Base-by-base conservation (phyloP, 2,329 filamentous ascomycete genomes). In the Epichloe sylvatica region DNA sequence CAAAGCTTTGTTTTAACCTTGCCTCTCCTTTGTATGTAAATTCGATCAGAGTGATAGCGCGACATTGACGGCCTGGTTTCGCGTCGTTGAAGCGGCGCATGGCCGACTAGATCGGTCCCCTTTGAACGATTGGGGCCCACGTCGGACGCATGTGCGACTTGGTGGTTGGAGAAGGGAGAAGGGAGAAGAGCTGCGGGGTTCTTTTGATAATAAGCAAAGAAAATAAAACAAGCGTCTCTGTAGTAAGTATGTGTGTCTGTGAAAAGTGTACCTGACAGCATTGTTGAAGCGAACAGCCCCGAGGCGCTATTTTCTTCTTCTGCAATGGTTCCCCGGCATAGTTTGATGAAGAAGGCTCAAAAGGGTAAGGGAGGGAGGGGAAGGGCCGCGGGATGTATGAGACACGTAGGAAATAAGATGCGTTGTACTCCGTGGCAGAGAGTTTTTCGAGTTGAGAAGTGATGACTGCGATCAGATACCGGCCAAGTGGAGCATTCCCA, bases 31-130 rank as follows among this genome's bases (percentile, higher is more conserved):
- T 39, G 12, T 39, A 44, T 13, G 47, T 35, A 49, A 49, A 52
- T 41, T 36, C 46, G 49, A 47, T 37, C 47, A 48, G 45, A 54
- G 52, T 50, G 47, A 52, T 55, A 44, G 44, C 47, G 52, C 52
- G 39, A 49, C 15, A 33, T 37, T 21, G 34, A 37, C 21, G 42
- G 23, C 34, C 21, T 38, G 44, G 19, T 17, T 25, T 37, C 8
- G 17, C 34, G 33, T n/a, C 12, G 5, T 17, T 17, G 25, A 23
- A 21, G 34, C 38, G 3, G 39, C 33, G 4, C 44, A 21, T 21
- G 43, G 34, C 13, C 25, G 34, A 37, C 44, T 38, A 12, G 1
- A 41, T 46, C 33, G 34, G 15, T 11, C 34, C 34, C n/a, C 34
- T 17, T 11, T 8, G 21, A 36, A 37, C 5, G 35, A 23, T 2